Conservation (phyloP, 2,329 filamentous ascomycete genomes). For the Colletotrichum lupini region DNA sequence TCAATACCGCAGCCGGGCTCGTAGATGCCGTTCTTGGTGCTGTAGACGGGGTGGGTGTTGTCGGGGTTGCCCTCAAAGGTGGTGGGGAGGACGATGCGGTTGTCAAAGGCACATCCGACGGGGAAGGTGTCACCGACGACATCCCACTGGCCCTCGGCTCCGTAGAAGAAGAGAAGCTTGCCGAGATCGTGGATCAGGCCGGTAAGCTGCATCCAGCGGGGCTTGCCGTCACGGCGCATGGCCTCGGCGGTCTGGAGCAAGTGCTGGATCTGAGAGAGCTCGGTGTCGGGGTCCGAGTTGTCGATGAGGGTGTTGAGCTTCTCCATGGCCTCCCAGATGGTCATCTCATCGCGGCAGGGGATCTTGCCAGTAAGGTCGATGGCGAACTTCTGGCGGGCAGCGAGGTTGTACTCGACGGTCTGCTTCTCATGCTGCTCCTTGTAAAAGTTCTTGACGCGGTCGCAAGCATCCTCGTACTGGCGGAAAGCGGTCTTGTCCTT, state of each 20-base stretch:
- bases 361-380: constrained; percentile 68
- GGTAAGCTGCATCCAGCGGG: constrained; percentile 83
- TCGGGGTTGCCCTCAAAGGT: constrained; percentile 85
- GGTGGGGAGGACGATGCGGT: constrained; percentile 82
- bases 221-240: constrained; percentile 86
- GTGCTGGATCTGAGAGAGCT: constrained; percentile 89
- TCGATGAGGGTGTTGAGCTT: constrained; percentile 92
- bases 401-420: constrained; percentile 86
- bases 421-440: constrained; percentile 77
- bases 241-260: constrained; percentile 90
- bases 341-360: constrained; percentile 76
- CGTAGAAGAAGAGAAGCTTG: constrained; percentile 84
- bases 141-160: constrained; percentile 90
- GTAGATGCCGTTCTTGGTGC: constrained; percentile 84
- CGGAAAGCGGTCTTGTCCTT: constrained; percentile 87
- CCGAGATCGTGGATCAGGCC: constrained; percentile 84
- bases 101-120: constrained; percentile 80
- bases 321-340: constrained; percentile 91
- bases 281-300: constrained; percentile 90
- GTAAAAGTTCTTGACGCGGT: constrained; percentile 90
- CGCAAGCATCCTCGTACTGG: constrained; percentile 85
- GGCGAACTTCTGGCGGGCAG: constrained; percentile 69
- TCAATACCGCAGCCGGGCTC: constrained; percentile 81
- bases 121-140: constrained; percentile 90
- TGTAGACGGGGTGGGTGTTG: constrained; percentile 75